Base-by-base conservation (phyloP, 139 green algal species). In the Pedinophyceae sp. region DNA sequence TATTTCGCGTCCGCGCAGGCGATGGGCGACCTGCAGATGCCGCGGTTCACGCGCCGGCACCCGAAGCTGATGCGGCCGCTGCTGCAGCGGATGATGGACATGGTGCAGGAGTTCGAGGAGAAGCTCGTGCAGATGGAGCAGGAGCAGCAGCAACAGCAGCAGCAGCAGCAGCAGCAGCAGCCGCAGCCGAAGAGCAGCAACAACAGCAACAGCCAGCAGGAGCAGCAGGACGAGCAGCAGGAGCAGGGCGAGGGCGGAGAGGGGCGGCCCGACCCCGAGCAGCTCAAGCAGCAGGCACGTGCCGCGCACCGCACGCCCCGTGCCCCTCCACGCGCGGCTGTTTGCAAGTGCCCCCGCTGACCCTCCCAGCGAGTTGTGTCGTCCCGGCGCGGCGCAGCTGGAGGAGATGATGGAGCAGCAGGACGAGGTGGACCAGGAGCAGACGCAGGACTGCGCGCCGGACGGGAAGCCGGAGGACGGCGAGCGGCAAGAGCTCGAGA, bases 21-120 rank as follows among this genome's bases (percentile, higher is more conserved):
- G 5, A 51, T 89, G 55, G 50, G 50, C n/a, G 69, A 75, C 28
- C 54, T 94, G 47, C 78, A 89, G 69, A 91, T 94, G 81, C 61
- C 83, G 1, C 79, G 78, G 48, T 93, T 94, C 68, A 87, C 76
- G 17, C 65, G 81, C 26, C 68, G 77, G 23, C 80, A 93, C 66
- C 85, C 85, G 1, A 62, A 72, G 49, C 73, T 94, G 47, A 67
- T 88, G 27, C 67, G 80, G 39, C 73, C 70, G 3, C 65, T 94
- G 25, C 67, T 93, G 20, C 75, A 73, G 45, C 74, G 93, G 55
- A 88, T 94, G 75, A 58, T 94, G 28, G 30, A 58, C 7, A 59
- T 93, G 40, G 78, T 80, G 38, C 48, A 77, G 52, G 73, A 89
- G 0, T 89, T 89, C 67, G 81, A 89, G 70, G 71, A 64, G 10